Evolutionary conservation across 2,329 filamentous ascomycete species (phyloP), one percentile per base, ranked within the genome.

Genomic region (Rutstroemia sydowiana): DNA sequence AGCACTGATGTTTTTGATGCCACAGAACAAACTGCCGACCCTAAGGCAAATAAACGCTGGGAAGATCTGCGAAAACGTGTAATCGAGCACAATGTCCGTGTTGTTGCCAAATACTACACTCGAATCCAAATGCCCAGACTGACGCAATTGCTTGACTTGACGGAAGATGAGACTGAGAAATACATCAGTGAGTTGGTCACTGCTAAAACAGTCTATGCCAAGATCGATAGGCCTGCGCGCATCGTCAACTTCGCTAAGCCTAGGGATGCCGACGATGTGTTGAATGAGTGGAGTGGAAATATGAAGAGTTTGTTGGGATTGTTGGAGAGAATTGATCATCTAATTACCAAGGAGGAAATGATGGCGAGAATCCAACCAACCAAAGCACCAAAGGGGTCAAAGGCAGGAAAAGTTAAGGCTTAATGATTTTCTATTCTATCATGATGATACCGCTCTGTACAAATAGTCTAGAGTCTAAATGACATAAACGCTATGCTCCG

Each of bases 321-420:
- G 51, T 68, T 95, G 66, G 90, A 95, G 76, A 80, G 90, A 57
- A 95, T 98, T 56, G 93, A 98, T 67, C 93, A 98, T 70, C 77
- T 98, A 64, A 98, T 98, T 66, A 98, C 95, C 51, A 97, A 97
- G 78, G 93, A 98, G 73, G 93, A 98, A 77, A 98, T 98, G 93
- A 98, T 98, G 93, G 93, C 93, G 37, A 81, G 91, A 54, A 97
- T 98, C 64, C 85, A 93, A 70, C 88, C 88, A 5, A 75, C 58
- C 5, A 64, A 65, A 50, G 40, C 55, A 44, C 42, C 61, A 13
- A 66, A 65, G 55, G 53, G 55, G 13, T 54, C 56, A n/a, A 63
- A 66, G 56, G 72, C 71, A 45, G 68, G 67, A 54, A 66, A 68
- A 55, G 62, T 60, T 23, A 65, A 70, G 20, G 32, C 20, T 18